Evolutionary conservation across 2,329 filamentous ascomycete species (phyloP).

Genomic region (Pezicula neosporulosa): DNA sequence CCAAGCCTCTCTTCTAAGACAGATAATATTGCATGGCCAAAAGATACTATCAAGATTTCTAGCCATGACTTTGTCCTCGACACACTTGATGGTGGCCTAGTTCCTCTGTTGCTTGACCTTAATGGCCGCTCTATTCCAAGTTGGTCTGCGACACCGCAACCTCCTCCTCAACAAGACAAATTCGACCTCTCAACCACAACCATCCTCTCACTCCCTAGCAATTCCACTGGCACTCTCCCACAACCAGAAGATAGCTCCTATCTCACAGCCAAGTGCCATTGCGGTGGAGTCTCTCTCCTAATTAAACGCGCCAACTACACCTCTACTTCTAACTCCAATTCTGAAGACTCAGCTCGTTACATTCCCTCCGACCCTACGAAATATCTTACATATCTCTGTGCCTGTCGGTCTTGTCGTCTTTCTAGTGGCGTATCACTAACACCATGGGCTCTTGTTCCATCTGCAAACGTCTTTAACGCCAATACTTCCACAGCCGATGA

Average conservation of each 20-base stretch:
- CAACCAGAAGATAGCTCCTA: background rate
- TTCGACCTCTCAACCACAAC: slow-evolving; percentile 3
- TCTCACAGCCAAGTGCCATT: slow-evolving; percentile 9
- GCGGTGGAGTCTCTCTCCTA: slow-evolving; percentile 6
- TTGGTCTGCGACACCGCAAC: background rate
- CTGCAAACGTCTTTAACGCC: slow-evolving; percentile 4
- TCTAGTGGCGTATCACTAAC: slow-evolving; percentile 3
- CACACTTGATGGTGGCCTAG: slow-evolving; percentile 6
- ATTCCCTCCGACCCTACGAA: slow-evolving; percentile 6
- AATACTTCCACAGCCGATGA: background rate
- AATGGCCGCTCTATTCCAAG: slow-evolving; percentile 6
- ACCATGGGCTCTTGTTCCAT: slow-evolving; percentile 3
- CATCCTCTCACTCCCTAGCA: background rate
- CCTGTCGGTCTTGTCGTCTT: slow-evolving; percentile 9
- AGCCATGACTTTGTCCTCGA: slow-evolving; percentile 5
- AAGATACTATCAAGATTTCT: slow-evolving; percentile 4
- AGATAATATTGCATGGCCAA: background rate
- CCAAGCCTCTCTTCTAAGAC: background rate
- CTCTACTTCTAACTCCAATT: background rate
- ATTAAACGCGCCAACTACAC: slow-evolving; percentile 5
- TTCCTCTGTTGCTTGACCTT: slow-evolving; percentile 4
- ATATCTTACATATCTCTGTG: slow-evolving; percentile 5
- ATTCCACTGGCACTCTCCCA: background rate
- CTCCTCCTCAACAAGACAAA: background rate
- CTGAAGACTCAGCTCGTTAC: background rate